Base-by-base conservation (phyloP, 208 protist genomes). In the Trypanosoma melophagium region DNA sequence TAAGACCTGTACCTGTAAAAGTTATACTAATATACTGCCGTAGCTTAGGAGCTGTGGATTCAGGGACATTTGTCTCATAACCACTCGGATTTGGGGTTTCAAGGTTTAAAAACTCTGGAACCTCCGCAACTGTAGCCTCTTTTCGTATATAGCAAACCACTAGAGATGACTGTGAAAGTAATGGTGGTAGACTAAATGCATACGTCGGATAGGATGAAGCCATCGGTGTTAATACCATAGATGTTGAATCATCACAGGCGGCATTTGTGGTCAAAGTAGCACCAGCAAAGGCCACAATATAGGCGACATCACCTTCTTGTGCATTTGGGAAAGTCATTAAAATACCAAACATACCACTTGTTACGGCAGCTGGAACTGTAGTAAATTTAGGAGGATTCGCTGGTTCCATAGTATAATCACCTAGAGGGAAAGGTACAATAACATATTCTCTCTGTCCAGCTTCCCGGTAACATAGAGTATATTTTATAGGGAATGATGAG, bases 381-480 rank as follows among this genome's bases (percentile, higher is more conserved):
- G 67, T 79, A 69, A 86, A 92, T 40, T 31, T 83, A 16, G 74
- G 58, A 12, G 89, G 89, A 58, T 89, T 67, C 3, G 81, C 83
- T 1, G 84, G 58, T n/a, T 17, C 2, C 42, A 83, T 70, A 13
- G 41, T 69, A 51, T 49, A n/a, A 52, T 17, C 55, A 49, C 54
- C 56, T 64, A 74, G 7, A 12, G 74, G 66, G 51, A 74, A 76
- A n/a, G 84, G 87, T 69, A 96, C 89, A 17, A 64, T 51, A 22
- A 96, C 77, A 71, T 80, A 95, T 73, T 96, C 92, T 16, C n/a
- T 22, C 66, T 96, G 92, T 12, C 73, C 57, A 14, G 25, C 38
- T 56, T 91, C 65, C 25, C 87, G 89, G 76, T 93, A 95, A 70
- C 92, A 96, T 22, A 95, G 65, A 21, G 77, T n/a, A 69, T 90